phyloP scores from a whole-genome alignment of 2,329 filamentous ascomycete species.

The Pseudogymnoascus sp. region DNA sequence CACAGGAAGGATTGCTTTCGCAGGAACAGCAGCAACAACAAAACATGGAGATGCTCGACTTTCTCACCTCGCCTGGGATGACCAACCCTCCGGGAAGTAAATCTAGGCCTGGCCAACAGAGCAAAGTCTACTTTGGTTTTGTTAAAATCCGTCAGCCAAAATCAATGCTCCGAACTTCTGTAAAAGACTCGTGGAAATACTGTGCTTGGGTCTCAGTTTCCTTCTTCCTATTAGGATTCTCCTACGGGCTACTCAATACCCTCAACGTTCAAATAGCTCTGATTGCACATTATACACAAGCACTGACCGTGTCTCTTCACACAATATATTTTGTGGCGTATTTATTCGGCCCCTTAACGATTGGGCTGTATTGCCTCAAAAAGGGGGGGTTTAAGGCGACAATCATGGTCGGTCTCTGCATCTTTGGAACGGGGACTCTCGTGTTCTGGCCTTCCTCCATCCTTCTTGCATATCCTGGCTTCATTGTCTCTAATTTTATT shows the following conservation, averaged over 20 bases:
- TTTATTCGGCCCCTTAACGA: constrained; percentile 55
- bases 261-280: constrained; percentile 64
- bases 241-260: constrained; percentile 75
- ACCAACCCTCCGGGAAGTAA: neutral
- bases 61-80: constrained; percentile 21
- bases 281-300: constrained; percentile 45
- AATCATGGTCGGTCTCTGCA: constrained; percentile 63
- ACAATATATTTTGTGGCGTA: constrained; percentile 65
- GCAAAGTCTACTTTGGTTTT: constrained; percentile 60
- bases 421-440: constrained; percentile 66
- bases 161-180: constrained; percentile 58
- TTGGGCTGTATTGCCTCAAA: constrained; percentile 61
- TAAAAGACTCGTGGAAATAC: constrained; percentile 57
- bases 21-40: constrained; percentile 11
- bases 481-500: constrained; percentile 64
- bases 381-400: constrained; percentile 66
- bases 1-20: neutral
- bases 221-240: constrained; percentile 81
- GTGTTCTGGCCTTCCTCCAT: constrained; percentile 77
- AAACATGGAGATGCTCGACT: constrained; percentile 23
- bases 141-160: constrained; percentile 60
- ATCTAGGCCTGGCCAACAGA: neutral
- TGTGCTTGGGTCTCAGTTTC: constrained; percentile 65
- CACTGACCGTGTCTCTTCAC: constrained; percentile 60
- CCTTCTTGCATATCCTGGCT: constrained; percentile 67